Evolutionary conservation across 805 yeast species (phyloP).

Genomic region (Suhomyces kilbournensis): DNA sequence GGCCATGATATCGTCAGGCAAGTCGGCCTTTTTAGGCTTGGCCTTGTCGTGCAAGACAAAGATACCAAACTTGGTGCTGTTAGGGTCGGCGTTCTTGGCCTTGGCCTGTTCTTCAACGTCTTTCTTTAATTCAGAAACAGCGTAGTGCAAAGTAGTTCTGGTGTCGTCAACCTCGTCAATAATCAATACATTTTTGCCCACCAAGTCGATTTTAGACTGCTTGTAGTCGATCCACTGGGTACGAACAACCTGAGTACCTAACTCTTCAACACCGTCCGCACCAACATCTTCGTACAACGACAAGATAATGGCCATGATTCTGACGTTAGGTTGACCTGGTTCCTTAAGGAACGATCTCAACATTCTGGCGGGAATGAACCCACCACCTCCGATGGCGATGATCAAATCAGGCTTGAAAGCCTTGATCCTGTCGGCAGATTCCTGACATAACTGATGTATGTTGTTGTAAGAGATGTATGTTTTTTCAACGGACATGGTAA

Average conservation of each 20-base stretch:
- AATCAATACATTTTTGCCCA: slow-evolving; percentile 68
- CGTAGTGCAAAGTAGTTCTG: slow-evolving; percentile 79
- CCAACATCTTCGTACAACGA: slow-evolving; percentile 81
- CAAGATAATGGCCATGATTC: slow-evolving; percentile 92
- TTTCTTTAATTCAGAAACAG: slow-evolving; percentile 67
- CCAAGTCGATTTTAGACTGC: slow-evolving; percentile 57
- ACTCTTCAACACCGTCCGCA: slow-evolving; percentile 39
- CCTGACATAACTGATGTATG: slow-evolving; percentile 71
- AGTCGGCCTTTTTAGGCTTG: slow-evolving; percentile 68
- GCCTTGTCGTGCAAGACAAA: slow-evolving; percentile 76
- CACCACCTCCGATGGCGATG: slow-evolving; percentile 97
- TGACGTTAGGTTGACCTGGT: slow-evolving; percentile 81
- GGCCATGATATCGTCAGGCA: slow-evolving; percentile 61
- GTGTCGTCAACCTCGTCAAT: slow-evolving; percentile 88
- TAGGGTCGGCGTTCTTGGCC: slow-evolving; percentile 48
- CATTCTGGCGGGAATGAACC: slow-evolving; percentile 96
- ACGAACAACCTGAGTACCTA: slow-evolving; percentile 66
- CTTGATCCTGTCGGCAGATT: slow-evolving; percentile 58
- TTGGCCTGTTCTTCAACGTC: slow-evolving; percentile 62
- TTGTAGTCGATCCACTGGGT: slow-evolving; percentile 82
- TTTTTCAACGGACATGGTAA: slow-evolving; percentile 35
- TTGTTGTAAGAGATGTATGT: slow-evolving; percentile 79
- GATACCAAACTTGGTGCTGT: slow-evolving; percentile 62
- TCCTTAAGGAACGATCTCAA: slow-evolving; percentile 88
- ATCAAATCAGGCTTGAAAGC: slow-evolving; percentile 81